phyloP scores from a whole-genome alignment of 1,284 basidiomycete species.

The Cryptococcus sp. region DNA sequence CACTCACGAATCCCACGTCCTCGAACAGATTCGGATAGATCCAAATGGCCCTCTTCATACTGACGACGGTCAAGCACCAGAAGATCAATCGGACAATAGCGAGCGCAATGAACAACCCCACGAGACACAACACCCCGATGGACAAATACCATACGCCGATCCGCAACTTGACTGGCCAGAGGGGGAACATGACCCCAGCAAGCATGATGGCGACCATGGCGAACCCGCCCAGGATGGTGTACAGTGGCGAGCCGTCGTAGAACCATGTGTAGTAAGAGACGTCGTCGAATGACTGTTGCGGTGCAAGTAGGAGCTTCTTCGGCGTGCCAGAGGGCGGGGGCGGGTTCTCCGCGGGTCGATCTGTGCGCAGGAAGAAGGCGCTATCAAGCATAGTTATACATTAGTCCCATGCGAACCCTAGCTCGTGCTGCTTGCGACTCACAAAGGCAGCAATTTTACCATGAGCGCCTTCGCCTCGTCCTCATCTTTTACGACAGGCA shows the following conservation, averaged over 20 bases:
- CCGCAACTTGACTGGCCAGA: conserved; percentile 93
- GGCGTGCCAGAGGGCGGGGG: conserved; percentile 69
- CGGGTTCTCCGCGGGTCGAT: conserved; percentile 60
- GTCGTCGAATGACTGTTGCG: conserved; percentile 72
- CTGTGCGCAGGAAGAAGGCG: conserved; percentile 86
- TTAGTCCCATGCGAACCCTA: neutral
- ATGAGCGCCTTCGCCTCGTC: conserved; percentile 73
- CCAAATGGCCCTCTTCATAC: conserved; percentile 91
- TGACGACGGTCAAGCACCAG: conserved; percentile 88
- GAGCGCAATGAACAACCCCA: conserved; percentile 87
- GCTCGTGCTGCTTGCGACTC: conserved; percentile 15
- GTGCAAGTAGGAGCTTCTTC: conserved; percentile 77
- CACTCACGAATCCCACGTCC: conserved; percentile 94
- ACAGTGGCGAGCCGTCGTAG: conserved; percentile 91
- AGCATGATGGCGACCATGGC: conserved; percentile 93
- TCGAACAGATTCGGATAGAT: conserved; percentile 98
- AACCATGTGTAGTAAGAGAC: conserved; percentile 91
- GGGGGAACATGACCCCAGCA: conserved; percentile 97
- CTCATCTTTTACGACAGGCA: conserved; percentile 74
- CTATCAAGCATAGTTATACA: conserved; percentile 22
- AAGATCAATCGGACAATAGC: conserved; percentile 91
- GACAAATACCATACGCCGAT: conserved; percentile 95
- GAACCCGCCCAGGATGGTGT: conserved; percentile 86
- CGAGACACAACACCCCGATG: conserved; percentile 81
- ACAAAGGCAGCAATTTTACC: conserved; percentile 68